Evolutionary conservation across 345 rosid genomes (phyloP), one percentile per base, ranked within the genome.

Genomic region (Carallia brachiata): DNA sequence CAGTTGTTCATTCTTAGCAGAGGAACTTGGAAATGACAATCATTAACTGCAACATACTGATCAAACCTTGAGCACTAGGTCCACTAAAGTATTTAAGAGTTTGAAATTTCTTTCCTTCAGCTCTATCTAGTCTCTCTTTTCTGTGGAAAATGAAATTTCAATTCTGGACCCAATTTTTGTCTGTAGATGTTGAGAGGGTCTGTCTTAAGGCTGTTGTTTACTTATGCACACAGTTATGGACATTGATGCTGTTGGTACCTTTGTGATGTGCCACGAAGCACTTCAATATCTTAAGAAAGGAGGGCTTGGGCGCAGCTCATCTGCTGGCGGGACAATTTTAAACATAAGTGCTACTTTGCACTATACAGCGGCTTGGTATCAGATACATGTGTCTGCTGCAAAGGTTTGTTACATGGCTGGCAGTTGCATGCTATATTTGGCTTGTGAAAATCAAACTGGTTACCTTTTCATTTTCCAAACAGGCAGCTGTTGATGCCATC

Each of bases 401-500:
- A 85, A 85, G 87, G 84, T 83, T 59, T 6, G 76, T 63, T 40
- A 16, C 32, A 9, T 47, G 15, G 30, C 1, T 37, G 47, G 1
- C 6, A 44, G 54, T 1, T 30, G 17, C 17, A 4, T 6, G 37
- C 30, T 36, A 52, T 13, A n/a, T 69, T 55, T 54, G 37, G 7
- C 18, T 2, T n/a, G 12, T 52, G 59, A 53, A 63, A 39, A 56
- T 32, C 40, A 15, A 34, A n/a, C 15, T 1, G 27, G 0, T 47
- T 60, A 12, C 58, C 23, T 9, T 67, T 23, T 55, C 13, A 55
- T 55, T 48, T 37, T 57, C 50, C 31, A 55, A 55, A 31, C 77
- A 85, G 87, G 87, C 89, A 9, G 89, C 89, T 34, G 81, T 85
- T 15, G 89, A 85, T 62, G 77, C 84, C 74, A 62, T 85, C 40